A percentile compares a stretch with the other conserved stretches of the same genome.
phyloP scores from a whole-genome alignment of 768 basidiomycete genomes.

The Gelatoporia subvermispora region DNA sequence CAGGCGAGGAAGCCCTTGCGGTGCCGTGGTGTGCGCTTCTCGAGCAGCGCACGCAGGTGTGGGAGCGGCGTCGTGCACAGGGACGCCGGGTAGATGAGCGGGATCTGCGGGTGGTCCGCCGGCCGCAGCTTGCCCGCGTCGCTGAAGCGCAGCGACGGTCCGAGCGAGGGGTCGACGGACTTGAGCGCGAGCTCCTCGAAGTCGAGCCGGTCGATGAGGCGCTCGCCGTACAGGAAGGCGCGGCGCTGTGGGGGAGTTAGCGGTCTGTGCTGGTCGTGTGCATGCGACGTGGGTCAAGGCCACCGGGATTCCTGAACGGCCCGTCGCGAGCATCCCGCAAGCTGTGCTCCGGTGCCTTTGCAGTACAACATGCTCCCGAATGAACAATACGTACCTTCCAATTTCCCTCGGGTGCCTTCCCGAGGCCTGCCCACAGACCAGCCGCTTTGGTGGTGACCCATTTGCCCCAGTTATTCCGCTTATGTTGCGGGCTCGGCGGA shows the following conservation, averaged over 20 bases:
- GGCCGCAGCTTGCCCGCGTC: constrained; percentile 7
- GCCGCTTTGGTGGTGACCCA: constrained; percentile 50
- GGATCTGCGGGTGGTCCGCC: constrained; percentile 40
- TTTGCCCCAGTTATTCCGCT: constrained; percentile 37
- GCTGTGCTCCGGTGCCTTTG: too few relatives aligned
- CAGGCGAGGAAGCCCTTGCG: constrained; percentile 61
- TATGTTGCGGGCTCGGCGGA: constrained; percentile 17
- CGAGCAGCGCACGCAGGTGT: constrained; percentile 49
- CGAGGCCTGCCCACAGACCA: constrained; percentile 61
- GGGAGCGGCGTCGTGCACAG: constrained; percentile 28
- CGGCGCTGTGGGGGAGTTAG: constrained; percentile 38
- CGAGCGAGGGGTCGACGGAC: constrained; percentile 63
- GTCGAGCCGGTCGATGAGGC: constrained; percentile 64
- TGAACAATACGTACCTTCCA: constrained; percentile 67
- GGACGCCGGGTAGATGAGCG: constrained; percentile 48
- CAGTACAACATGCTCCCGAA: too few relatives aligned
- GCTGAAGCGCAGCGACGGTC: constrained; percentile 34
- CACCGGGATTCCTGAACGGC: too few relatives aligned
- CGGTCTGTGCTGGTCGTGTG: neutral
- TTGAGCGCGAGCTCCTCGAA: constrained; percentile 80
- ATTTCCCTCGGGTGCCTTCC: constrained; percentile 54
- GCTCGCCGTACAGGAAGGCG: constrained; percentile 60
- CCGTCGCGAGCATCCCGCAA: too few relatives aligned
- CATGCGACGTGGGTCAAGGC: too few relatives aligned
- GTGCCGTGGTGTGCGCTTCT: constrained; percentile 57